Base-by-base conservation (phyloP, 768 basidiomycete genomes). In the Amanita muscaria region DNA sequence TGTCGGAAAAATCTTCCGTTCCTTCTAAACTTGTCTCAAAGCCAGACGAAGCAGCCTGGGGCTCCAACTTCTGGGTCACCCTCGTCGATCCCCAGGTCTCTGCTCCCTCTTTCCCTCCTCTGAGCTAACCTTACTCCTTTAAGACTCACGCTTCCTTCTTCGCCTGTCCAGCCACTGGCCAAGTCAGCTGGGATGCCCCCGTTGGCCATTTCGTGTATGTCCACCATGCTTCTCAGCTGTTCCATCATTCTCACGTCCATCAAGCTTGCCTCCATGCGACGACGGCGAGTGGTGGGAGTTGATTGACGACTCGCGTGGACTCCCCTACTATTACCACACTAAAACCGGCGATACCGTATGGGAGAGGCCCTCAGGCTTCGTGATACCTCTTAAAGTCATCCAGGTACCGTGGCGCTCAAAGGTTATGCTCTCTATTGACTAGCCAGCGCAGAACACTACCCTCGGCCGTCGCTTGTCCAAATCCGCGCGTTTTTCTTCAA, bases 261-360 rank as follows among this genome's bases (percentile, higher is more conserved):
- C 5, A 53, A 90, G 88, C 39, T 68, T 93, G 35, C 92, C 92
- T 37, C 85, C 88, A 4, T 85, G 72, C 52, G 72, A 76, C 3
- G 79, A 87, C 34, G 91, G 92, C 32, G 90, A 94, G 59, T 96
- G 92, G 91, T 97, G 92, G 92, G 92, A 96, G 62, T 73, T 96
- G 48, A 70, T 70, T 35, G 92, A 97, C 59, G 85, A 89, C 29
- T 76, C 80, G 35, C 74, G 88, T 41, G 84, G 80, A 35, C 68
- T 91, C 45, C 79, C 87, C 3, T 97, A 97, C 60, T 97, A 91
- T 64, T 93, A 94, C 64, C 91, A 93, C 56, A 96, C 91, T 8
- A 83, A 89, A 61, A 83, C 88, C 1, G 83, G 84, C 1, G 84
- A 88, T 54, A 94, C 92, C 1, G 83, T 88, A 27, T 97, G 92